Evolutionary conservation across 805 yeast species (phyloP).

Genomic region (Starmerella floricola): DNA sequence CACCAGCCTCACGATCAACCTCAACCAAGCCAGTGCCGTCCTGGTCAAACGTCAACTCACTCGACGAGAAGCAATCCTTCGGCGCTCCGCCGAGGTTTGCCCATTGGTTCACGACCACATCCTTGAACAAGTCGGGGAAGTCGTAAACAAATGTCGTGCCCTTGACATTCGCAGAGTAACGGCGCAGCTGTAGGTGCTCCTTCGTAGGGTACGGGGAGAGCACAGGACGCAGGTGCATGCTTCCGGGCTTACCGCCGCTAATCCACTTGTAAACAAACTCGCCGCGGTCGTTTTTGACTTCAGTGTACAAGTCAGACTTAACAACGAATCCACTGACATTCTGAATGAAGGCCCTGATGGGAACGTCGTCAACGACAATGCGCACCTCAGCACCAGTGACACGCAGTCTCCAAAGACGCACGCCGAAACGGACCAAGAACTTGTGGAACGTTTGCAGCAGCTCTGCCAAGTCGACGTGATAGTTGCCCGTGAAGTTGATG

Average conservation of each 20-base stretch:
- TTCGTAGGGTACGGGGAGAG: slow-evolving; percentile 95
- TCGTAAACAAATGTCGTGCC: slow-evolving; percentile 97
- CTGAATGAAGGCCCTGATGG: slow-evolving; percentile 90
- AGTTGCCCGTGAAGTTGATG: slow-evolving; percentile 91
- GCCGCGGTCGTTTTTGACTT: slow-evolving; percentile 80
- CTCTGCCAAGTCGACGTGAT: slow-evolving; percentile 87
- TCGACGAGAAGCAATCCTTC: slow-evolving; percentile 62
- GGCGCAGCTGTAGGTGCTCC: slow-evolving; percentile 96
- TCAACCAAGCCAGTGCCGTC: slow-evolving; percentile 66
- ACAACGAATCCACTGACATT: slow-evolving; percentile 97
- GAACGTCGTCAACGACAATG: slow-evolving; percentile 91
- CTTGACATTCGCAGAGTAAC: slow-evolving; percentile 96
- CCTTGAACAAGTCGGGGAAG: slow-evolving; percentile 97
- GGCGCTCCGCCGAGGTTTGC: slow-evolving; percentile 42
- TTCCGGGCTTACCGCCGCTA: slow-evolving; percentile 66
- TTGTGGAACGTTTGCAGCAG: slow-evolving; percentile 97
- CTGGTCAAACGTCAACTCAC: slow-evolving; percentile 79
- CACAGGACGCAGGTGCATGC: slow-evolving; percentile 94
- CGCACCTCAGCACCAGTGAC: slow-evolving; percentile 96
- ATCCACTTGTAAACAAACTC: slow-evolving; percentile 96
- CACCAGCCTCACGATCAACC: slow-evolving; percentile 91
- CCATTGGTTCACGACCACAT: slow-evolving; percentile 81
- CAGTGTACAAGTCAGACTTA: slow-evolving; percentile 87
- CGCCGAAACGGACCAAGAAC: slow-evolving; percentile 92
- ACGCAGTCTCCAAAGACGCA: slow-evolving; percentile 91